A percentile compares a stretch with the other conserved stretches of the same genome.
Conservation (phyloP, 257 asterid species). For the Rauvolfia tetraphylla region DNA sequence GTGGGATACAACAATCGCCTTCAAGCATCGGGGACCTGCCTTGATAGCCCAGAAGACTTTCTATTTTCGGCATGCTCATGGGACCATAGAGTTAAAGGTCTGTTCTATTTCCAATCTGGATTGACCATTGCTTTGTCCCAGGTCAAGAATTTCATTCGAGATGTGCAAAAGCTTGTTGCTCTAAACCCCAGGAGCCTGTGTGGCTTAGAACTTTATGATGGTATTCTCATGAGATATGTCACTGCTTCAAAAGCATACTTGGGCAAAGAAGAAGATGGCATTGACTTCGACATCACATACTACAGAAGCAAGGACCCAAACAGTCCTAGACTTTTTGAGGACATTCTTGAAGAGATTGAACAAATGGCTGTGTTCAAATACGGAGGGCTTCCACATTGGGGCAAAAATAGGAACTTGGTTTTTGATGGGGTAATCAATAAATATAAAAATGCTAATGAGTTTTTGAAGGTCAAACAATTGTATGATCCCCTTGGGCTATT, state of each 20-base stretch:
- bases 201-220: slow-evolving; percentile 72
- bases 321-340: slow-evolving; percentile 54
- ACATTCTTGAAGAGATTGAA: slow-evolving; percentile 75
- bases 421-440: slow-evolving; percentile 47
- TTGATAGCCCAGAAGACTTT: slow-evolving; percentile 41
- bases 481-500: slow-evolving; percentile 55
- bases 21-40: slow-evolving; percentile 75
- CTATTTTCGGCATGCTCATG: slow-evolving; percentile 50
- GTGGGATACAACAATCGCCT: slow-evolving; percentile 59
- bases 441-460: slow-evolving; percentile 38
- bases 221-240: slow-evolving; percentile 59
- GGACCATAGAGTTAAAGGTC: slow-evolving; percentile 70
- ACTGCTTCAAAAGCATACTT: slow-evolving; percentile 54
- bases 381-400: slow-evolving; percentile 80
- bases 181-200: slow-evolving; percentile 47
- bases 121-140: slow-evolving; percentile 38
- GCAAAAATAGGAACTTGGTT: slow-evolving; percentile 57
- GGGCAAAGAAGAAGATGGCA: slow-evolving; percentile 54
- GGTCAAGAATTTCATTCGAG: slow-evolving; percentile 42
- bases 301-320: slow-evolving; percentile 47
- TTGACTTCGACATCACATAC: slow-evolving; percentile 58
- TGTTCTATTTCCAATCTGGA: slow-evolving; percentile 57
- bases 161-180: slow-evolving; percentile 46
- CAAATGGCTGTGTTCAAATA: slow-evolving; percentile 73
- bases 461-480: slow-evolving; percentile 37